Evolutionary conservation across 495 filamentous ascomycete genomes (phyloP), one percentile per base, ranked within the genome.

Genomic region (Daldinia childiae): DNA sequence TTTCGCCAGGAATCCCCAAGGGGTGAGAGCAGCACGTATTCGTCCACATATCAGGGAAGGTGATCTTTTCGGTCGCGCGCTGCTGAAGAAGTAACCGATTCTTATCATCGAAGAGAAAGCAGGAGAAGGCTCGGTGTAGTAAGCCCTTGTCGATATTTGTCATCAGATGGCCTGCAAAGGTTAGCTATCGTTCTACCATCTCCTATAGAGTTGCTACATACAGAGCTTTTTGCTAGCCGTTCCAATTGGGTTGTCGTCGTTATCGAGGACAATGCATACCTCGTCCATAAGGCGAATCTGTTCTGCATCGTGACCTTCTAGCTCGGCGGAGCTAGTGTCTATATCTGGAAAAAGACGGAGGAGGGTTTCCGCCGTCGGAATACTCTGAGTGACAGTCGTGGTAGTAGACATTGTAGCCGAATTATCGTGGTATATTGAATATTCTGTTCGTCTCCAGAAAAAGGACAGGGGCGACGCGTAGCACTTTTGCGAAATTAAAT

Each of bases 1-100:
- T 97, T 87, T 99, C 95, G 21, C 89, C 91, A 19, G 95, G 91
- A 62, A 98, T 90, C 30, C 93, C 93, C 59, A 99, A 85, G 8
- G 95, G 95, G 80, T 99, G 95, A 32, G 95, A 99, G 84, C 95
- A 99, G 87, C 95, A 99, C 41, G 95, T 99, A 82, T 99, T 99
- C 64, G 95, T 99, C 95, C 95, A 99, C 93, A 97, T 94, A 78
- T 94, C 92, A 34, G 95, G 95, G 84, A 99, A 99, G 15, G 95
- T 99, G 80, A 99, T 99, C 85, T 99, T 99, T 83, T 98, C 94
- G 50, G 91, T 83, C 54, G 95, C 95, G 72, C 95, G 91, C 83
- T 98, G 95, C 81, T 99, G 95, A 32, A 99, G 89, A 43, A 98
- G 90, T 69, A 99, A 85, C 74, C 92, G 90, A 79, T 91, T 85